Evolutionary conservation across 257 asterid species (phyloP).

Genomic region (Oldenlandia corymbosa): DNA sequence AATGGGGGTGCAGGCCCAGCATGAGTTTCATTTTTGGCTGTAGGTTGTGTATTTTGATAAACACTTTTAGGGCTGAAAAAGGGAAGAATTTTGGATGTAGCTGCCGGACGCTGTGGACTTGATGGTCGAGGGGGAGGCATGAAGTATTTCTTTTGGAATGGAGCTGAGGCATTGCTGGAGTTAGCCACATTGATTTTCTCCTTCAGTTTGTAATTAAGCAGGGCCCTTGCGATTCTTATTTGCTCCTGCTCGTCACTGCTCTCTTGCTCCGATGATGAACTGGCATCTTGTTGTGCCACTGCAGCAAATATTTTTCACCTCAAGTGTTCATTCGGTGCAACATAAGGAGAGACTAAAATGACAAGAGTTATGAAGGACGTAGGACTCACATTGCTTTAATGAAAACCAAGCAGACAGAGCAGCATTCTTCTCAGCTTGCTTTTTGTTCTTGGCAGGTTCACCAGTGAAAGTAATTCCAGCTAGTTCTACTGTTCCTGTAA

Average conservation of each 20-base stretch:
- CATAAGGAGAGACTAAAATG: too few relatives aligned
- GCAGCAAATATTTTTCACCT: constrained; percentile 12
- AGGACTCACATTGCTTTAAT: constrained; percentile 57
- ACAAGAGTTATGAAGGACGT: neutral
- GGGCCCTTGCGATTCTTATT: constrained; percentile 62
- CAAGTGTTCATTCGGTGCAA: neutral
- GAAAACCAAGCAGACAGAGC: constrained; percentile 84
- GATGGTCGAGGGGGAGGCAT: constrained; percentile 45
- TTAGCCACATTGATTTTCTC: constrained; percentile 25
- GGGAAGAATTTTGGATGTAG: constrained; percentile 74
- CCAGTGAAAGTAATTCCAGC: constrained; percentile 74
- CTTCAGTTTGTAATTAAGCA: constrained; percentile 50
- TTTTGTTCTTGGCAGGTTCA: constrained; percentile 82
- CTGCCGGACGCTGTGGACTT: constrained; percentile 48
- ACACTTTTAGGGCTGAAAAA: constrained; percentile 36
- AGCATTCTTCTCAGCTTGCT: constrained; percentile 88
- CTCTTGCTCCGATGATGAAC: constrained; percentile 46
- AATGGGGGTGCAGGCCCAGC: constrained; percentile 9
- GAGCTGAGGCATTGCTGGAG: constrained; percentile 23
- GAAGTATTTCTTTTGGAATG: constrained; percentile 38
- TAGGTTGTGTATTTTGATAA: constrained; percentile 29
- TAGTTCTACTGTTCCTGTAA: constrained; percentile 70
- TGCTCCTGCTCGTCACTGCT: constrained; percentile 73
- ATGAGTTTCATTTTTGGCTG: constrained; percentile 23
- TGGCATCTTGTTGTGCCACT: constrained; percentile 66